Evolutionary conservation across 768 basidiomycete species (phyloP).

Genomic region (Gelatoporia subvermispora): DNA sequence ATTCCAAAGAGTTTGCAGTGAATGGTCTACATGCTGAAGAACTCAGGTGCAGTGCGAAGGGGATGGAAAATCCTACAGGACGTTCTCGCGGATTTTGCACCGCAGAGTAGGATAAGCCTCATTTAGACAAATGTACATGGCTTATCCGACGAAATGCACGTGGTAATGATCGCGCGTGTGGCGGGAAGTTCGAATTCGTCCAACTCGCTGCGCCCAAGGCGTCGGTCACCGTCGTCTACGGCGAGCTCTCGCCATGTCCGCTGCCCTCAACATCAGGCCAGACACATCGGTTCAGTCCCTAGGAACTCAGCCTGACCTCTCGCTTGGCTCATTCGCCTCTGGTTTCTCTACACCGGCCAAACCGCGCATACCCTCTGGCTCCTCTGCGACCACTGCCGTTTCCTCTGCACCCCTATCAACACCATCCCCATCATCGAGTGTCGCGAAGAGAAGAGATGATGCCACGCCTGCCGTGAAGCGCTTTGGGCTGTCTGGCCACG

Average conservation of each 20-base stretch:
- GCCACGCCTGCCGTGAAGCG: slow-evolving; percentile 36
- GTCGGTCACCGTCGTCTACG: too few relatives aligned
- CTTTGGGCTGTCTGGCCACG: slow-evolving; percentile 27
- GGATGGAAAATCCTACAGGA: too few relatives aligned
- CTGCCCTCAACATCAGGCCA: slow-evolving; percentile 33
- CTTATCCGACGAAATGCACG: too few relatives aligned
- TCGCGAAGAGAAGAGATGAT: slow-evolving; percentile 35
- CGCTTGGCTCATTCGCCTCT: slow-evolving; percentile 51
- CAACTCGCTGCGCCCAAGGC: too few relatives aligned
- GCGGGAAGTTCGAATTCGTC: too few relatives aligned
- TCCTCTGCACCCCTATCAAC: slow-evolving; percentile 48
- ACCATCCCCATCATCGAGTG: slow-evolving; percentile 39
- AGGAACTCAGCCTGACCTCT: slow-evolving; percentile 52
- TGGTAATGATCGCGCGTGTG: too few relatives aligned
- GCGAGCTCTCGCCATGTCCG: slow-evolving; percentile 31
- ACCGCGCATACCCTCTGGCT: slow-evolving; percentile 43
- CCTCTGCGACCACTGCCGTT: slow-evolving; percentile 46
- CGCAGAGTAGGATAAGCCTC: too few relatives aligned
- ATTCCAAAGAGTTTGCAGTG: too few relatives aligned
- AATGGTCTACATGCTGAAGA: too few relatives aligned
- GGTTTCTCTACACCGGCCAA: slow-evolving; percentile 50
- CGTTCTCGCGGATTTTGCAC: too few relatives aligned
- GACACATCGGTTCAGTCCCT: slow-evolving; percentile 41
- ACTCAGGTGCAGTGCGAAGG: too few relatives aligned
- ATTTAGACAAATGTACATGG: too few relatives aligned